Conservation (phyloP, 2,329 filamentous ascomycete genomes). For the Metarhizium guizhouense region DNA sequence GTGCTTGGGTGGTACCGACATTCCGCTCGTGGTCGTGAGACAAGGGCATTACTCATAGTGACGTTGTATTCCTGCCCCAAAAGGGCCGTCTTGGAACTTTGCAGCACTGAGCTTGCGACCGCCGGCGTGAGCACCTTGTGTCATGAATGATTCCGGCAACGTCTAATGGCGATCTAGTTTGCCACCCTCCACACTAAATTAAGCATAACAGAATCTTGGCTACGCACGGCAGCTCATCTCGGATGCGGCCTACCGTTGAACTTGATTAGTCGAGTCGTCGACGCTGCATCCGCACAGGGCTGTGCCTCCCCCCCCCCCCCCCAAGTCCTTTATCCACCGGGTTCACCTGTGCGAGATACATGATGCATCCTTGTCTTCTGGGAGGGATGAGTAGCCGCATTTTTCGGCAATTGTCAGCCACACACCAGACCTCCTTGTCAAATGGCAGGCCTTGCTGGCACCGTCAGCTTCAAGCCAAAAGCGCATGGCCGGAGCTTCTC, state of each 20-base stretch:
- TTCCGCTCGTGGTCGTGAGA: background rate
- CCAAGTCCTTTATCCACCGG: no score
- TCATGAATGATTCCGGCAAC: background rate
- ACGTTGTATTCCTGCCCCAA: background rate
- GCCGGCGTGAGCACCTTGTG: background rate
- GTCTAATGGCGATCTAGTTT: background rate
- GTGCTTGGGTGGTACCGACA: background rate
- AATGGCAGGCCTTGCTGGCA: background rate
- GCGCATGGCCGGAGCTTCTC: background rate
- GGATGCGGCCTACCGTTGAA: no score
- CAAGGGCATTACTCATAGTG: background rate
- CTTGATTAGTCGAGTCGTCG: no score
- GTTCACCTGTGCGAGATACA: no score
- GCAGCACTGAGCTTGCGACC: background rate
- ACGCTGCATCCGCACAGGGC: no score
- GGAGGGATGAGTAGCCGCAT: no score
- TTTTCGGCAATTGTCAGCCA: no score
- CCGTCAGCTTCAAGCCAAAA: no score
- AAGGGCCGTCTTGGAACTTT: background rate
- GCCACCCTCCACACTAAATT: background rate
- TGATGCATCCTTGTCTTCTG: no score
- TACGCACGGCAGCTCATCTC: background rate
- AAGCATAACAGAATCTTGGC: background rate
- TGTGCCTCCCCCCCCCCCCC: no score
- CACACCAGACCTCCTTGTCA: no score